Base-by-base conservation (phyloP, 2,329 filamentous ascomycete species). In the Lecanoromycetidae sp. region DNA sequence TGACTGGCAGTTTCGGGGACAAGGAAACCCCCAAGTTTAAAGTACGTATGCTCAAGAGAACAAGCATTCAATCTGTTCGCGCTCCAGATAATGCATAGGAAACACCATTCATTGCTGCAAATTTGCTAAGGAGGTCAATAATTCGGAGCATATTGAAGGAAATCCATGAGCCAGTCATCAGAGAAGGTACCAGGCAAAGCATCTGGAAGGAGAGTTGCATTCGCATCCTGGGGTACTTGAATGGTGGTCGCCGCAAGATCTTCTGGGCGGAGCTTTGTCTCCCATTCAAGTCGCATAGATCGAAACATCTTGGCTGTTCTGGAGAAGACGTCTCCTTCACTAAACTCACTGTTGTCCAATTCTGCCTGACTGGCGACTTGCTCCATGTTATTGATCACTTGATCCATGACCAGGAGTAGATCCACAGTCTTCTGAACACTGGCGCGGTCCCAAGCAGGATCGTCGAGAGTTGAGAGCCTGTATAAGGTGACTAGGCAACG, bases 361-460 rank as follows among this genome's bases (percentile, higher is more conserved):
- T 36, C 23, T 12, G 36, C 36, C 10, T 17, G 5, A 17, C 5
- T 29, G 1, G 44, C 43, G 5, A 52, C 51, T 23, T 54, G 50
- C 20, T 42, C 35, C 46, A 55, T 41, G 2, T 48, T 49, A 27
- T 34, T 29, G n/a, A 50, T 37, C 4, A 58, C 25, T 15, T 52
- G 58, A 33, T 67, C 62, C 4, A 68, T 50, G n/a, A 66, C 53
- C 5, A 50, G 44, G 2, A 66, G 55, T 0, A 68, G 54, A 38
- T 70, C 62, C 4, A 57, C 63, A 1, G 61, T 65, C 19, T 57
- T 56, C 12, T 59, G 60, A 5, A 69, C 58, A 1, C 61, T 49
- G 3, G 61, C 58, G 44, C 61, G 64, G 47, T 71, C 66, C 67
- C 67, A 71, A 5, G 57, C 62, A 2, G 64, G 63, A 37, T 65